Base-by-base conservation (phyloP, 257 asterid genomes). In the Primulina huaijiensis region DNA sequence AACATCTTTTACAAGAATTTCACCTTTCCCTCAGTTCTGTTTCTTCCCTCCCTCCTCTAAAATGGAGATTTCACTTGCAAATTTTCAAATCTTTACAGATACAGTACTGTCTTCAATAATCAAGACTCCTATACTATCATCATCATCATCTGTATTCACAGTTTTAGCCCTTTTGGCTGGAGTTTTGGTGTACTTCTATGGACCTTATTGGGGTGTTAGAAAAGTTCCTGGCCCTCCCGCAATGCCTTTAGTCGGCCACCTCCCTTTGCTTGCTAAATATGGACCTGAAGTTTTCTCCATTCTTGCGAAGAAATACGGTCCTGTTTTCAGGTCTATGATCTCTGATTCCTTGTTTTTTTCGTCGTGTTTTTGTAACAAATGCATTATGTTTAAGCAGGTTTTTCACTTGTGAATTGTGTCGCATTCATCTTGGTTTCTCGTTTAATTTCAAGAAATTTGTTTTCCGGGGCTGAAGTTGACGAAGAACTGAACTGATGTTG, bases 151-250 rank as follows among this genome's bases (percentile, higher is more conserved):
- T 12, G 20, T 77, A 8, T 72, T 69, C 74, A 83, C 77, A 5
- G 5, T 80, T 9, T 38, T 76, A 71, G 88, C 90, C 9, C 72
- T 81, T 2, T 30, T 80, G 52, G 74, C 53, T 43, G 88, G 77
- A 34, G 68, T 80, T 60, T 65, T 86, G 70, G 83, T 64, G 5
- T 94, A 94, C 76, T 82, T 91, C 16, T 89, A 87, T 70, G 72
- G 76, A 23, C 99, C 99, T 65, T 86, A 78, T 31, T 94, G 99
- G 99, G 79, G 80, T 52, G 96, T 94, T 4, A 78, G 97, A 67
- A 86, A 72, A 64, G 87, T 94, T 5, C 99, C 99, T 4, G 97
- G 97, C 56, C 97, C 97, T 71, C 96, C 97, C 8, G 67, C 87
- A 65, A 68, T 94, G 72, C 99, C 96, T 11, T 75, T 94, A 6